Percentiles rank a stretch among this genome's conserved stretches.
Evolutionary conservation across 768 basidiomycete species (phyloP).

Genomic region (Xanthoconium purpureum): DNA sequence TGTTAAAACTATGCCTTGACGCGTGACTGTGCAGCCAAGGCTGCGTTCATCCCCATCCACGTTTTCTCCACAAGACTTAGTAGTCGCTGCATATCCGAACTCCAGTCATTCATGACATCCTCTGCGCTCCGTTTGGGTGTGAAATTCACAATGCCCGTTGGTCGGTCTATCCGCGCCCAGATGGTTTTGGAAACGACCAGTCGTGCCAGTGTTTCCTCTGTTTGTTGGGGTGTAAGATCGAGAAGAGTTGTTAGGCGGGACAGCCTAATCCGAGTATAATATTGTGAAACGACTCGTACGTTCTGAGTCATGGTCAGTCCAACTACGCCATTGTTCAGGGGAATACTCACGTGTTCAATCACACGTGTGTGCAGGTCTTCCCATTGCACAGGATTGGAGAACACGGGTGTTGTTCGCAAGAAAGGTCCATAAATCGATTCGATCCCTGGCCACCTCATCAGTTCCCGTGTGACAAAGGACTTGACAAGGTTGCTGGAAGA

Average conservation of each 20-base stretch:
- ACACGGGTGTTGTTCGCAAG: constrained; percentile 77
- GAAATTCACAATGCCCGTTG: constrained; percentile 87
- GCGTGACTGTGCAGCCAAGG: constrained; percentile 77
- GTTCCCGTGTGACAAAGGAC: constrained; percentile 87
- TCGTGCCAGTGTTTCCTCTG: constrained; percentile 85
- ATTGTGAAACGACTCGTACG: constrained; percentile 88
- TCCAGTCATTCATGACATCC: constrained; percentile 98
- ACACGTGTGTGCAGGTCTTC: constrained; percentile 94
- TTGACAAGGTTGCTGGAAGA: constrained; percentile 80
- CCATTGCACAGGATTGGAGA: constrained; percentile 78
- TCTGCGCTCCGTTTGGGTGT: constrained; percentile 78
- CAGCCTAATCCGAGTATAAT: constrained; percentile 92
- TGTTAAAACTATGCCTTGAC: constrained; percentile 38
- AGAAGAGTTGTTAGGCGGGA: constrained; percentile 80
- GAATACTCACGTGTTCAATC: constrained; percentile 83
- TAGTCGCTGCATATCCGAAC: constrained; percentile 91
- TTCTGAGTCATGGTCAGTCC: constrained; percentile 54
- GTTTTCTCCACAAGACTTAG: constrained; percentile 93
- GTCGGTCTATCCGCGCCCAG: constrained; percentile 92
- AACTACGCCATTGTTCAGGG: not conserved
- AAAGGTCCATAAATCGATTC: constrained; percentile 83
- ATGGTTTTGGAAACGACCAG: constrained; percentile 90
- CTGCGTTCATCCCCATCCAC: constrained; percentile 96
- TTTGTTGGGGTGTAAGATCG: constrained; percentile 75
- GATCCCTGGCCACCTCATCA: constrained; percentile 97